Base-by-base conservation (phyloP, 352 stramenopile genomes). In the Phytophthora gonapodyides region DNA sequence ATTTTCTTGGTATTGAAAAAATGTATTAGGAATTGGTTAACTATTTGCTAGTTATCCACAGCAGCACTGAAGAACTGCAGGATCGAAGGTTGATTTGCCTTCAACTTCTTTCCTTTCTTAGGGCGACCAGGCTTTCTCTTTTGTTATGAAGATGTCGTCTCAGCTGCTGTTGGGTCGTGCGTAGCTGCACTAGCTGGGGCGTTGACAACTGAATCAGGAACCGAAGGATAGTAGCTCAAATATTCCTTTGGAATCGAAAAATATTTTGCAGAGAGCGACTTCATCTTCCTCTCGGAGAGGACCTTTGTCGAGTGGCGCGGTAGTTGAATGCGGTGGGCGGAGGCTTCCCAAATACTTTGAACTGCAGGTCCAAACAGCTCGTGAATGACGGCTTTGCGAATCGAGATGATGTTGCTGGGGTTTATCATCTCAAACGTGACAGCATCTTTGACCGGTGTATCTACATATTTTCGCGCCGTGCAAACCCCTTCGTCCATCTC, bases 401-500 rank as follows among this genome's bases (percentile, higher is more conserved):
- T 17, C 3, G 8, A 17, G 16, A 35, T 30, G 10, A 61, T 19
- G 19, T 48, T 54, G 19, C 16, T 42, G 16, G 16, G 11, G 4
- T 16, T 4, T 21, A 52, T 17, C 55, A 63, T 56, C 13, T 15
- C 27, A 38, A 63, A 56, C 2, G 46, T 37, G 38, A 40, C 50
- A 16, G 55, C 16, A 1, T 56, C 46, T 12, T 42, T 13, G 7
- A 57, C 56, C 7, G 46, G 27, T 6, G 46, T 64, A 3, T 40
- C 8, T n/a, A 55, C 44, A 1, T 43, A 49, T 44, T 62, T 55
- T 7, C 44, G 54, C 27, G 34, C 44, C 10, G 44, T 55, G n/a
- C 54, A 62, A 49, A 47, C 41, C 1, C 44, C 44, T 27, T 49
- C 5, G 19, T 62, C 44, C 10, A 62, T 62, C 27, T 62, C 43